phyloP scores from a whole-genome alignment of 495 filamentous ascomycete species.

The Talaromyces trachyspermus region DNA sequence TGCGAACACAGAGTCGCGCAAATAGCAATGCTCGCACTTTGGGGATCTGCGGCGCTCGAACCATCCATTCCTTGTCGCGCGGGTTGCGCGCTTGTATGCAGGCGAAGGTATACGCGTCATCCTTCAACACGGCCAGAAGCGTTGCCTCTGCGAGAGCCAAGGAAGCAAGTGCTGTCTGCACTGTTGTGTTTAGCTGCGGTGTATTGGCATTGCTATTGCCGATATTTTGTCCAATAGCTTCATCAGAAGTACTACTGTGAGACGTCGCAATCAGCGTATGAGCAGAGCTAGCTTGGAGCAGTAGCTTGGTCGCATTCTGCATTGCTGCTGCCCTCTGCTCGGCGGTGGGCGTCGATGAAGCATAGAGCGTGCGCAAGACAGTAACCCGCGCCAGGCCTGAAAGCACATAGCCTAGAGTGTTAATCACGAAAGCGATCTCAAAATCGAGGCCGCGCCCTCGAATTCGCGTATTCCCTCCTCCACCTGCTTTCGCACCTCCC shows the following conservation, averaged over 20 bases:
- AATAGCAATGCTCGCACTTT: slow-evolving; percentile 84
- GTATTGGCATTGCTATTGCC: background rate
- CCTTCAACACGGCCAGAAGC: slow-evolving; percentile 79
- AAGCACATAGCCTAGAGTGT: slow-evolving; percentile 66
- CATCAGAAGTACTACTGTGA: background rate
- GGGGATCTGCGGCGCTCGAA: slow-evolving; percentile 73
- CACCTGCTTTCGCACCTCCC: slow-evolving; percentile 19
- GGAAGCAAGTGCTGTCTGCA: slow-evolving; percentile 61
- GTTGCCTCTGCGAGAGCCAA: slow-evolving; percentile 84
- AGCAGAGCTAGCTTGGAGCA: slow-evolving; percentile 73
- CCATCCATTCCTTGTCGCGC: slow-evolving; percentile 88
- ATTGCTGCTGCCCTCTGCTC: slow-evolving; percentile 63
- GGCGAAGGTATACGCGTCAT: slow-evolving; percentile 80
- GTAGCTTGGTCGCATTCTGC: slow-evolving; percentile 64
- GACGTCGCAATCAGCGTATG: slow-evolving; percentile 54
- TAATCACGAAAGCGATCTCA: slow-evolving; percentile 72
- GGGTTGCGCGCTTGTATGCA: slow-evolving; percentile 70
- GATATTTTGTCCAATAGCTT: background rate
- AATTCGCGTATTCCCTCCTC: slow-evolving; percentile 46
- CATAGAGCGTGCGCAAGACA: slow-evolving; percentile 48
- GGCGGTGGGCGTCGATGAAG: slow-evolving; percentile 50
- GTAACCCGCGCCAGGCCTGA: slow-evolving; percentile 57
- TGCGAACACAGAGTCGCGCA: slow-evolving; percentile 74
- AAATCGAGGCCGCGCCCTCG: slow-evolving; percentile 70
- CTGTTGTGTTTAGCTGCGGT: slow-evolving; percentile 13